phyloP scores from a whole-genome alignment of 2,329 filamentous ascomycete genomes.

The Xylaria sp. region DNA sequence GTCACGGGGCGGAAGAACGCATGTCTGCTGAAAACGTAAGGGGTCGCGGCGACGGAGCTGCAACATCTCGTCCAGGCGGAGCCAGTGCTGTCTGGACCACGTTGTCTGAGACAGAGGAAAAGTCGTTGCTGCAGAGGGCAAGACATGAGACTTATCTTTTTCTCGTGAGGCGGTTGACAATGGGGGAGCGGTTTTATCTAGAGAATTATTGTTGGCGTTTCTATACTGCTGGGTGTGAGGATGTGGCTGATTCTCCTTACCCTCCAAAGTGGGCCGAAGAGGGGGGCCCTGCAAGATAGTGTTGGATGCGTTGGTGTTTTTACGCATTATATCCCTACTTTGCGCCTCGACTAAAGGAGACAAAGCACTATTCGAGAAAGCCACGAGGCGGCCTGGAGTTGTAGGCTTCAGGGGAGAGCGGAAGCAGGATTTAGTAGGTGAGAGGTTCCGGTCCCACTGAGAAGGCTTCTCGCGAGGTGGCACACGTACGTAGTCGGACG shows the following conservation, averaged over 20 bases:
- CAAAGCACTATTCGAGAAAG: conserved; percentile 64
- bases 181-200: conserved; percentile 13
- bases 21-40: conserved; percentile 52
- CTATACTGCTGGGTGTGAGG: conserved; percentile 23
- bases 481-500: conserved; percentile 54
- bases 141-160: neutral
- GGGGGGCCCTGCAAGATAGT: conserved; percentile 35
- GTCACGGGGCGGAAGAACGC: conserved; percentile 37
- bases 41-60: conserved; percentile 59
- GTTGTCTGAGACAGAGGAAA: conserved; percentile 54
- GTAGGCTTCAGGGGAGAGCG: conserved; percentile 68
- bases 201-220: conserved; percentile 33
- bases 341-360: conserved; percentile 52
- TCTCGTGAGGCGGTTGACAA: conserved; percentile 6
- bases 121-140: neutral
- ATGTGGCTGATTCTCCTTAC: conserved; percentile 52
- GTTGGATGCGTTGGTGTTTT: conserved; percentile 14
- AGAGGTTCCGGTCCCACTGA: conserved; percentile 62
- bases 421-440: conserved; percentile 67
- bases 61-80: conserved; percentile 63
- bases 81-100: conserved; percentile 66
- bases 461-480: conserved; percentile 58
- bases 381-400: conserved; percentile 68
- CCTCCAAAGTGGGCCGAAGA: conserved; percentile 39
- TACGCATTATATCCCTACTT: conserved; percentile 17